phyloP scores from a whole-genome alignment of 768 basidiomycete species.

The Phaeolepiota aurea region DNA sequence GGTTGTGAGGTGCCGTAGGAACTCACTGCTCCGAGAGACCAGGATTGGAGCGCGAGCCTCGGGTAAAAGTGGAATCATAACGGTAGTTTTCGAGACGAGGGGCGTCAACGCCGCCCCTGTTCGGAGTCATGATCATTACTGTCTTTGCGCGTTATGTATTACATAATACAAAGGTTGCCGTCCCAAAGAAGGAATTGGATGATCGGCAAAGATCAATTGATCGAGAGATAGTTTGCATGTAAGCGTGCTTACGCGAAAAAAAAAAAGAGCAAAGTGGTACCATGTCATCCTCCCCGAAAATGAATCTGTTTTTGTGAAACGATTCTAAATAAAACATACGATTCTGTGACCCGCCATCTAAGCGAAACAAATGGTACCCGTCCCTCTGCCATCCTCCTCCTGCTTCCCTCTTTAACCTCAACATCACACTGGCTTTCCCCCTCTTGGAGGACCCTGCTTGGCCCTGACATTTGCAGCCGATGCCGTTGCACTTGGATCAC shows the following conservation, averaged over 20 bases:
- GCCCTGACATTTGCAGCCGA: background rate
- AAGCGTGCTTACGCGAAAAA: slow-evolving; percentile 23
- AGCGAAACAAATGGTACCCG: background rate
- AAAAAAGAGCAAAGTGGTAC: slow-evolving; percentile 26
- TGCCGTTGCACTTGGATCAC: background rate
- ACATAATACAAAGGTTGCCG: background rate
- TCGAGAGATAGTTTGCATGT: too few species aligned
- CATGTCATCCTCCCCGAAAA: slow-evolving; percentile 15
- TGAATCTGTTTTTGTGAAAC: background rate
- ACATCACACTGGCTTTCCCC: background rate
- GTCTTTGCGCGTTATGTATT: background rate
- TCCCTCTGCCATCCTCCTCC: background rate
- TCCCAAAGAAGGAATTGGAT: too few species aligned
- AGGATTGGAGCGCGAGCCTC: too few species aligned
- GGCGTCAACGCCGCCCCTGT: background rate
- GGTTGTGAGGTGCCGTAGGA: too few species aligned
- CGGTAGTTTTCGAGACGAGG: too few species aligned
- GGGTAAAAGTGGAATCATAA: too few species aligned
- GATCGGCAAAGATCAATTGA: too few species aligned
- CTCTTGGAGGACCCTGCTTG: background rate
- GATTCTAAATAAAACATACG: slow-evolving; percentile 10
- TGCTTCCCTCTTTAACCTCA: background rate
- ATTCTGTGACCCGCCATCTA: background rate
- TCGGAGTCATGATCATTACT: too few species aligned
- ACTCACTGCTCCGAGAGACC: too few species aligned